Conservation (phyloP, 2,329 filamentous ascomycete species). For the Fonsecaea nubica region DNA sequence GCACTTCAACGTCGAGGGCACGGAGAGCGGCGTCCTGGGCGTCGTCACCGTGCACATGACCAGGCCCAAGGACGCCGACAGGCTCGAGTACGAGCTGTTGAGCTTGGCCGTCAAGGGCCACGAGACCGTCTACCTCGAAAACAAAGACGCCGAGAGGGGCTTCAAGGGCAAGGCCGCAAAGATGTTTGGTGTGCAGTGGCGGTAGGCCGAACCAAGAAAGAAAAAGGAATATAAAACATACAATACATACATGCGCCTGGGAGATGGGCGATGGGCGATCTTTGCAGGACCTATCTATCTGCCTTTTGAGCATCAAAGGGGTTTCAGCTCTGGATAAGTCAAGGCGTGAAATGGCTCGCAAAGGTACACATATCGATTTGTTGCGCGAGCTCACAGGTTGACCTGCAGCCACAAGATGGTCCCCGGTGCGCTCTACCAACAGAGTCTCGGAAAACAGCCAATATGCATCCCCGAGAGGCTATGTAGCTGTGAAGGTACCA, state of each 20-base stretch:
- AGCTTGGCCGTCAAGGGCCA: conserved; percentile 74
- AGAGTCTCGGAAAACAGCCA: neutral
- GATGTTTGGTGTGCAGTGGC: conserved; percentile 59
- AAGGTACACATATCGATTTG: neutral
- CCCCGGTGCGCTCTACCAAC: neutral
- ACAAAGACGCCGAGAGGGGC: conserved; percentile 48
- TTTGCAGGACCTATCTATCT: no score
- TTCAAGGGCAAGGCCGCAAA: conserved; percentile 54
- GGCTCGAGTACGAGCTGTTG: conserved; percentile 80
- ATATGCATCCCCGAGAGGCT: no score
- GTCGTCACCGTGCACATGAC: conserved; percentile 79
- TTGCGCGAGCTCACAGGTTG: neutral
- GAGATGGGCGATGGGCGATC: neutral
- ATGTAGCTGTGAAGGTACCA: neutral
- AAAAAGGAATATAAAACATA: neutral
- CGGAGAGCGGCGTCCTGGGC: conserved; percentile 67
- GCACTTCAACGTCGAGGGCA: conserved; percentile 85
- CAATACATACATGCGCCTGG: no score
- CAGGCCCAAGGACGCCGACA: conserved; percentile 66
- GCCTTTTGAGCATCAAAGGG: neutral
- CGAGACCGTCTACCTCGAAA: conserved; percentile 54
- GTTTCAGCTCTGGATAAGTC: neutral
- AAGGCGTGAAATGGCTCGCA: neutral
- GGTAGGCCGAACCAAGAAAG: conserved; percentile 34
- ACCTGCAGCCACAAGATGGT: neutral